These are phyloP conservation scores for Echria macrotheca DNA, from an alignment of 495 filamentous ascomycete species.

Conservation along the genomic window DNA sequence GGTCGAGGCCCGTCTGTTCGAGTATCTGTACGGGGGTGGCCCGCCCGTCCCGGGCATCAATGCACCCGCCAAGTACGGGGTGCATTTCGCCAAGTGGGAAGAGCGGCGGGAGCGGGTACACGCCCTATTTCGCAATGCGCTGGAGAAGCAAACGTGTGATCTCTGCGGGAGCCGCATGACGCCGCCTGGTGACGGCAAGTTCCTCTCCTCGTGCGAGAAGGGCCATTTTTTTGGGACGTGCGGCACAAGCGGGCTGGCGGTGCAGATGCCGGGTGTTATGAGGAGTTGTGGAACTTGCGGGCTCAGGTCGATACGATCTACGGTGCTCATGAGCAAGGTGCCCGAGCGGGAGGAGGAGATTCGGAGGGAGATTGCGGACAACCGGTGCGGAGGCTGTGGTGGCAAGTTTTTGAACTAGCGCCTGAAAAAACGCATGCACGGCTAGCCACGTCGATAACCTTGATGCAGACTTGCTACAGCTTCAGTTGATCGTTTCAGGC, in stretches of 20 bases:
- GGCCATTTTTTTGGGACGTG: conserved; percentile 34
- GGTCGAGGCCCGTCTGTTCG: conserved; percentile 39
- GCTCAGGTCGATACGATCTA: conserved; percentile 33
- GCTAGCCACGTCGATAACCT: neutral
- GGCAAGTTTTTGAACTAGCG: conserved; percentile 40
- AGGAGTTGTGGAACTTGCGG: conserved; percentile 40
- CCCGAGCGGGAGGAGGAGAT: conserved; percentile 17
- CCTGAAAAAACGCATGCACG: neutral
- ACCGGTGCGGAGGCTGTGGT: conserved; percentile 39
- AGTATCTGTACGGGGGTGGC: conserved; percentile 45
- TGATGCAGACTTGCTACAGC: neutral
- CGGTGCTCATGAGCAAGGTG: conserved; percentile 25
- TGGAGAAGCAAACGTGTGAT: conserved; percentile 29
- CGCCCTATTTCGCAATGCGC: conserved; percentile 25
- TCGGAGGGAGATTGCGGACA: conserved; percentile 24
- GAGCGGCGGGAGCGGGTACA: no score
- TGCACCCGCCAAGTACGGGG: no score
- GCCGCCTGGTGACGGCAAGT: no score
- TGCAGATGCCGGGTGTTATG: conserved; percentile 39
- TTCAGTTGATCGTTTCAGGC: no score
- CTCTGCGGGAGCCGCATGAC: conserved; percentile 25
- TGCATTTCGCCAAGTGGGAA: no score
- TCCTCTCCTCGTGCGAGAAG: conserved; percentile 16
- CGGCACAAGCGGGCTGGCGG: conserved; percentile 38
- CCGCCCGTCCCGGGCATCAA: conserved; percentile 35